Evolutionary conservation across 2,329 filamentous ascomycete genomes (phyloP), one percentile per base, ranked within the genome.

Genomic region (Chaetomium globosum): DNA sequence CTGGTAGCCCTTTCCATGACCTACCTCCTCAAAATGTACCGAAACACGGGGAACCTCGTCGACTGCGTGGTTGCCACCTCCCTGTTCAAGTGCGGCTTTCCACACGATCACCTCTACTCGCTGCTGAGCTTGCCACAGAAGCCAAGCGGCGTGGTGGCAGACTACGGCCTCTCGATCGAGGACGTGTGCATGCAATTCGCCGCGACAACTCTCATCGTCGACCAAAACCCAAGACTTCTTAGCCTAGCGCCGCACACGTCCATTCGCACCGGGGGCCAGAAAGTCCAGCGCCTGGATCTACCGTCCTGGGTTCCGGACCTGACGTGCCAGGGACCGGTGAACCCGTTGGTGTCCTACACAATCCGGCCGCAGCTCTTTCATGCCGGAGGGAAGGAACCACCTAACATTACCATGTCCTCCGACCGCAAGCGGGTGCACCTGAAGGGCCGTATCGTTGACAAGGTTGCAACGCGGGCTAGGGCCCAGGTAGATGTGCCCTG

Each of bases 51-150:
- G 13, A 52, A 13, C 21, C 21, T 60, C 19, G 48, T 60, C 6
- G 58, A 60, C 30, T 36, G 21, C 5, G 58, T 60, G 6, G 39
- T 23, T 31, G 48, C 58, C 9, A 60, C 58, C n/a, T 10, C 31
- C 6, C 2, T 39, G 3, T 60, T 60, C 48, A 31, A 59, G 23
- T 59, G 56, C 43, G 30, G 26, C 21, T 21, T 52, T 13, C 21
- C n/a, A 33, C 36, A 31, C 19, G 58, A 60, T 33, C 58, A 60
- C 19, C 58, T 60, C 21, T 60, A 52, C 48, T 60, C 58, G 21
- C 48, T 60, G 7, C 58, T 60, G 21, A 52, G 58, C 31, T n/a
- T 60, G n/a, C 46, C 31, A 10, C 21, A 30, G 13, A 26, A 39
- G 7, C 16, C 48, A 23, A 19, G 21, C 19, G 30, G 31, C 21